Conservation (phyloP, 1,284 basidiomycete species). For the Mycosarcoma maydis region DNA sequence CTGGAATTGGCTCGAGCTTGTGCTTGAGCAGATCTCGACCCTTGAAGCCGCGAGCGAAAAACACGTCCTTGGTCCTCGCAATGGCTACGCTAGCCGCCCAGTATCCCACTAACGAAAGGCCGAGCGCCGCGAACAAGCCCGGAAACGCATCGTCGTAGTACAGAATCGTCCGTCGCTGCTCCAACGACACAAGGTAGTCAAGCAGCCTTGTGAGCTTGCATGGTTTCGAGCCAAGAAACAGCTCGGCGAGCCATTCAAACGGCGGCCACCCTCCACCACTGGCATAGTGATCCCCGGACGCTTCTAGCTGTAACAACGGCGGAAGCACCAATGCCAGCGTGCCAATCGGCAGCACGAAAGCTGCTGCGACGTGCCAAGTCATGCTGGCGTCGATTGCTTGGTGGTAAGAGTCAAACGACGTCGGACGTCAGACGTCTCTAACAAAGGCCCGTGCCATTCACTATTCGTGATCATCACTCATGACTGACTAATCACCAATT, state of each 20-base stretch:
- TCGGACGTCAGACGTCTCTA: too few species aligned
- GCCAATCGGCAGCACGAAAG: conserved; percentile 23
- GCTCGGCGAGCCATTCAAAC: conserved; percentile 14
- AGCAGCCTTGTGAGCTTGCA: conserved; percentile 11
- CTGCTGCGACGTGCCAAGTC: conserved; percentile 17
- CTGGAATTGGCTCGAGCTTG: conserved; percentile 74
- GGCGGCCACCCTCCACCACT: conserved; percentile 19
- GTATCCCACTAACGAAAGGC: conserved; percentile 44
- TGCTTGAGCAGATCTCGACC: conserved; percentile 63
- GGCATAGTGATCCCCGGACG: not conserved
- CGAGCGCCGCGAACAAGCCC: conserved; percentile 40
- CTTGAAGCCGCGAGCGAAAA: conserved; percentile 53
- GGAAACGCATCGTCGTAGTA: conserved; percentile 48
- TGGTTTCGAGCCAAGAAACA: conserved; percentile 12
- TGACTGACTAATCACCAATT: not conserved
- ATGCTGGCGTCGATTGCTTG: not conserved
- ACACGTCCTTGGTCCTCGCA: conserved; percentile 43
- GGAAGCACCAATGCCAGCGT: conserved; percentile 17
- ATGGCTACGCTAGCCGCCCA: conserved; percentile 42
- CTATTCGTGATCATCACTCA: not conserved
- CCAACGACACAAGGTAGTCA: not conserved
- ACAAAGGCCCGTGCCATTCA: too few species aligned
- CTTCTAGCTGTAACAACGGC: conserved; percentile 28
- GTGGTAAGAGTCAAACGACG: too few species aligned
- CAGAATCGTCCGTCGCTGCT: conserved; percentile 8